Percentiles rank a stretch among this genome's conserved stretches.
These are phyloP conservation scores for Trifolium repens DNA, from an alignment of 306 rosid genomes.

Conservation along the genomic window DNA sequence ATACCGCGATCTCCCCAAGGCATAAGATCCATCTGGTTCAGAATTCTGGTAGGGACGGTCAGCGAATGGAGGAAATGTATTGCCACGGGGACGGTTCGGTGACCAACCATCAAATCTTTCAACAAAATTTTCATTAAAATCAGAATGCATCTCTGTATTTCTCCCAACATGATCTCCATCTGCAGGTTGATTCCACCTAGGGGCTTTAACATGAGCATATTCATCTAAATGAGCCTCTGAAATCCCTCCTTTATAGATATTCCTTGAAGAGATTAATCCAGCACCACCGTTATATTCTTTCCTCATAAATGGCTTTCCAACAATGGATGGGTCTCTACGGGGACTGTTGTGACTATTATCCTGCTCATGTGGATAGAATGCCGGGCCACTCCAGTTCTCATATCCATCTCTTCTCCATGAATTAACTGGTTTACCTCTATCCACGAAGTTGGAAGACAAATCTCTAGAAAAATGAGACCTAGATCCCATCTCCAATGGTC, in stretches of 20 bases:
- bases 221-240: slow-evolving; percentile 68
- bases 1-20: slow-evolving; percentile 79
- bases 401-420: slow-evolving; percentile 81
- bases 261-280: slow-evolving; percentile 68
- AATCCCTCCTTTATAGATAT: slow-evolving; percentile 56
- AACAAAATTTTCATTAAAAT: slow-evolving; percentile 67
- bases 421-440: slow-evolving; percentile 69
- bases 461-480: slow-evolving; percentile 70
- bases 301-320: slow-evolving; percentile 67
- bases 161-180: slow-evolving; percentile 71
- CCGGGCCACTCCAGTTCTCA: slow-evolving; percentile 72
- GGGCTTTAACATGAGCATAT: slow-evolving; percentile 60
- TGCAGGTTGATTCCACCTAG: slow-evolving; percentile 75
- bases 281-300: slow-evolving; percentile 67
- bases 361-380: slow-evolving; percentile 64
- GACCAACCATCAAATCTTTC: slow-evolving; percentile 86
- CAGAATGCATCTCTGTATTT: slow-evolving; percentile 65
- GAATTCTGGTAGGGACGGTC: slow-evolving; percentile 65
- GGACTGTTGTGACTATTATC: slow-evolving; percentile 60
- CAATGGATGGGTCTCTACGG: slow-evolving; percentile 59
- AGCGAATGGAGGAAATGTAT: slow-evolving; percentile 63
- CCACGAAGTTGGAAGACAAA: slow-evolving; percentile 59
- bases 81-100: slow-evolving; percentile 56
- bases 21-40: slow-evolving; percentile 75
- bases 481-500: slow-evolving; percentile 67